Conservation (phyloP, 148 eudicot species). For the Rhododendron griersonianum region DNA sequence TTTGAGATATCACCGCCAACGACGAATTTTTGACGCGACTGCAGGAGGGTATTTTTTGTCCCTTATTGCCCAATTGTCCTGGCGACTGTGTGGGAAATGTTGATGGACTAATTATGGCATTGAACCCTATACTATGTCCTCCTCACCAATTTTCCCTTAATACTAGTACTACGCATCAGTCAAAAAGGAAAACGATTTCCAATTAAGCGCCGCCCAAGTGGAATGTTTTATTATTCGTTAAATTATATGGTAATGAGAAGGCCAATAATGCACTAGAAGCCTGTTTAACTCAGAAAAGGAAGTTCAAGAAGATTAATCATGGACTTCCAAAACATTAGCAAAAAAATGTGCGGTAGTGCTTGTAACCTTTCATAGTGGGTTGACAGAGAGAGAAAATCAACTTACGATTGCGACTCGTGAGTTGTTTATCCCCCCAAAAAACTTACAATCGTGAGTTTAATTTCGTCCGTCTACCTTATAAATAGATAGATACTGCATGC, state of each 20-base stretch:
- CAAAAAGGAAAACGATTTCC: no score
- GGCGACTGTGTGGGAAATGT: no score
- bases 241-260: background rate
- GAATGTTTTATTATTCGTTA: background rate
- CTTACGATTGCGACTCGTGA: background rate
- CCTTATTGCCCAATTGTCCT: no score
- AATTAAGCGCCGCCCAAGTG: background rate
- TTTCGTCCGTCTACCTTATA: background rate
- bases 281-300: background rate
- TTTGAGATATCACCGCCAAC: no score
- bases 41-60: no score
- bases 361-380: background rate
- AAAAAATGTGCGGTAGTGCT: background rate
- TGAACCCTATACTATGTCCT: no score
- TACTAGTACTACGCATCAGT: no score
- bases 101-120: no score
- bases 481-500: background rate
- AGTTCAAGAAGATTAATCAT: background rate
- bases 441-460: background rate
- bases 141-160: no score
- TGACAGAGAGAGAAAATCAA: background rate
- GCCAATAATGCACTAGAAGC: background rate
- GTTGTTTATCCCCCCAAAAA: no score
- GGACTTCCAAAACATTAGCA: background rate
- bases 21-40: no score